Percentiles rank a stretch among this genome's conserved stretches.
These are phyloP conservation scores for Ilyonectria destructans DNA, from an alignment of 2,329 filamentous ascomycete species.

Conservation along the genomic window DNA sequence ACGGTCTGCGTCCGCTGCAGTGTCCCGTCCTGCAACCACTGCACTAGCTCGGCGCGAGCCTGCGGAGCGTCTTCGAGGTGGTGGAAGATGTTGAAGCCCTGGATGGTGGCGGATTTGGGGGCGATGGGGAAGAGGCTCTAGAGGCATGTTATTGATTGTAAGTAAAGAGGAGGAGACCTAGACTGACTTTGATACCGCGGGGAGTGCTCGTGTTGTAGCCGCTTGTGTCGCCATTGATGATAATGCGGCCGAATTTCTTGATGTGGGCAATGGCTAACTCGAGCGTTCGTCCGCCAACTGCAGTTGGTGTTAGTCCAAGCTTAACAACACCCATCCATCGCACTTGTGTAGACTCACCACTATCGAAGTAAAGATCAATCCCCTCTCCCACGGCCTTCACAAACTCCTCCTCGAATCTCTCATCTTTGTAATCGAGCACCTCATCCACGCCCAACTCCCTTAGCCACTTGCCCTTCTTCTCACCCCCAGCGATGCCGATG, in stretches of 20 bases:
- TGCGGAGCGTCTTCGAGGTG: slow-evolving; percentile 71
- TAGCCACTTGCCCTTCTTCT: slow-evolving; percentile 79
- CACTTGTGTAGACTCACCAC: slow-evolving; percentile 55
- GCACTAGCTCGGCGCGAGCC: slow-evolving; percentile 74
- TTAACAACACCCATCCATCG: neutral
- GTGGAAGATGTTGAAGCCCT: slow-evolving; percentile 84
- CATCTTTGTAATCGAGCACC: slow-evolving; percentile 79
- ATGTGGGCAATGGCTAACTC: slow-evolving; percentile 76
- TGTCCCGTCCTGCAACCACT: slow-evolving; percentile 81
- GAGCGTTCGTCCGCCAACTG: slow-evolving; percentile 79
- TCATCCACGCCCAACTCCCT: slow-evolving; percentile 77
- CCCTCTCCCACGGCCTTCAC: slow-evolving; percentile 70
- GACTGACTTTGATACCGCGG: slow-evolving; percentile 60
- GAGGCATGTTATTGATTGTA: slow-evolving; percentile 69
- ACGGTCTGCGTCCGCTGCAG: slow-evolving; percentile 82
- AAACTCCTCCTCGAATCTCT: slow-evolving; percentile 73
- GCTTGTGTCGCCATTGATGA: slow-evolving; percentile 80
- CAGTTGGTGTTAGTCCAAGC: slow-evolving; percentile 21
- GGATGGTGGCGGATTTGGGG: slow-evolving; percentile 59
- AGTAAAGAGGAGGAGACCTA: slow-evolving; percentile 62
- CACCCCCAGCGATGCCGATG: slow-evolving; percentile 77
- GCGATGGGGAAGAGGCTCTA: slow-evolving; percentile 47
- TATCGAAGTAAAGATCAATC: slow-evolving; percentile 83
- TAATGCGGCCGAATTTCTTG: slow-evolving; percentile 75
- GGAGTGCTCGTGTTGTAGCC: slow-evolving; percentile 75